Evolutionary conservation across 768 basidiomycete species (phyloP), one percentile per base, ranked within the genome.

Genomic region (Podaxis sp.): DNA sequence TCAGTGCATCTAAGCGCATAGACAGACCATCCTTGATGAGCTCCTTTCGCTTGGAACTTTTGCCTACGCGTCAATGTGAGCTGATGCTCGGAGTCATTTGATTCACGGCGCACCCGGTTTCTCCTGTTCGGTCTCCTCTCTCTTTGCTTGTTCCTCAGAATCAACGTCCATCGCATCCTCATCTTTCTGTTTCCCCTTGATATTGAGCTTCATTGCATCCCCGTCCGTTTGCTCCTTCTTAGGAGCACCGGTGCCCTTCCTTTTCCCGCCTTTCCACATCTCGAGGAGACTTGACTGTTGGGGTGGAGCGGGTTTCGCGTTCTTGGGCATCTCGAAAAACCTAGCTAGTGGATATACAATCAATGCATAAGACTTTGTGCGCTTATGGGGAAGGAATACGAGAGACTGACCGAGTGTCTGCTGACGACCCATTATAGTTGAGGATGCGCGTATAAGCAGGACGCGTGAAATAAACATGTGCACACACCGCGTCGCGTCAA

Each of bases 281-380:
- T 92, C 89, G 61, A 84, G 80, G 42, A 95, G 82, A 68, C 79
- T 92, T n/a, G 91, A 80, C 72, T 95, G 92, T 63, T 92, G 90
- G 6, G 88, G 85, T 0, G 89, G 88, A 2, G 87, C 73, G 30
- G 84, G 71, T 74, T 90, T 92, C n/a, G 70, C 66, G 30, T 81
- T 80, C 66, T 81, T 82, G 0, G 92, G 89, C 89, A 92, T 90
- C 63, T 81, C 78, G 60, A 93, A 86, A 79, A 92, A 93, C 69
- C 84, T 90, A 40, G 87, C 91, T 93, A 65, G 8, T 40, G 12
- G 11, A 5, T 36, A 24, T 58, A 30, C 64, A 63, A 38, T 42
- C 36, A 46, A 60, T 28, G 48, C 46, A 61, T 52, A 8, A 51
- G 33, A 57, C 52, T 44, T 44, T 48, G 40, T 12, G n/a, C 3